Base-by-base conservation (phyloP, 495 filamentous ascomycete genomes). In the Penicillium nucicola region DNA sequence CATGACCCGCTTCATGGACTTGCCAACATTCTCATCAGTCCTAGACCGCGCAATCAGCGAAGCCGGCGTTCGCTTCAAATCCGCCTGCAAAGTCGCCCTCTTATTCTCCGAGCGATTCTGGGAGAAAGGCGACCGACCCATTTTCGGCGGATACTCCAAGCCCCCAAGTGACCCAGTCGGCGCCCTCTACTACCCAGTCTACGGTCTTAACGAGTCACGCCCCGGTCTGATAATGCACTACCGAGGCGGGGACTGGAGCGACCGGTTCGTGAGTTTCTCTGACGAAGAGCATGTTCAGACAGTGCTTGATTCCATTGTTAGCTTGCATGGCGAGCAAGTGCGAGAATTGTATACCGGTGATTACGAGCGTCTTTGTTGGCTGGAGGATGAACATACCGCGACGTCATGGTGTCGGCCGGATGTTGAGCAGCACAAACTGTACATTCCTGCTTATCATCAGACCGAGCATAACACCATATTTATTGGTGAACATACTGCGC, bases 401-500 rank as follows among this genome's bases (percentile, higher is more conserved):
- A 77, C 67, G 5, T 58, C 68, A 20, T 85, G 83, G 83, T 76
- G 76, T 8, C 50, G 57, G 6, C 83, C 83, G 2, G 57, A 58
- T n/a, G 55, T 79, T 0, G 81, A 80, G 0, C 77, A 84, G 68
- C 83, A 87, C 50, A 61, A 78, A 67, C 47, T 87, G 35, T 87
- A 84, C 64, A 70, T 87, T 32, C 84, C 84, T 0, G 79, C 83
- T 55, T 87, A 81, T 53, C 85, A 82, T 50, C 71, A 83, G 59
- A 86, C 82, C 0, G 80, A 86, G 55, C 76, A 79, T 48, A 77
- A 78, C 57, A 79, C 82, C 48, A 78, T 87, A 30, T 86, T 87
- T 45, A 67, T 86, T 1, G 84, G 84, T 10, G 84, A 87, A 68
- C 84, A 86, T 58, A 87, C 84, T 2, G 77, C 75, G 19, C 84